Conservation (phyloP, 306 rosid genomes). For the Dalbergia cochinchinensis region DNA sequence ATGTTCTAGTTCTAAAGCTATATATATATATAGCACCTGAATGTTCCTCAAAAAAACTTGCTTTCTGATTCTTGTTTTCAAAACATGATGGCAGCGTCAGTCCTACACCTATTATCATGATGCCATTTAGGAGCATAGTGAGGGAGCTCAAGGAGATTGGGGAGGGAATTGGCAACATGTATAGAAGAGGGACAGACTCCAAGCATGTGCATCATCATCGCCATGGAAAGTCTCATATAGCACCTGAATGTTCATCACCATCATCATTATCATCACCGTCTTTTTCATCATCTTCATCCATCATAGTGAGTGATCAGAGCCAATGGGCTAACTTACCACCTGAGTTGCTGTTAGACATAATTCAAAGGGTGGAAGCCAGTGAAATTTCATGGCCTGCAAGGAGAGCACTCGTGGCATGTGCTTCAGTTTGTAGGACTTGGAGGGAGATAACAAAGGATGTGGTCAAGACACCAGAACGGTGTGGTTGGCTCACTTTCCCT, state of each 20-base stretch:
- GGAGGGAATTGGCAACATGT: conserved; percentile 63
- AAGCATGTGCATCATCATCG: conserved; percentile 52
- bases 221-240: conserved; percentile 79
- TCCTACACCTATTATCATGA: conserved; percentile 44
- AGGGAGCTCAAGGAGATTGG: conserved; percentile 69
- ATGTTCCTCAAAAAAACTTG: neutral
- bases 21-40: no score
- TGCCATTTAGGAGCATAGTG: conserved; percentile 66
- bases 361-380: conserved; percentile 83
- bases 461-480: conserved; percentile 85
- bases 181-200: conserved; percentile 57
- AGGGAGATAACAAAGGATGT: conserved; percentile 76
- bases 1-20: neutral
- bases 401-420: conserved; percentile 80
- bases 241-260: conserved; percentile 68
- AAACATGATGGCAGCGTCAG: conserved; percentile 32
- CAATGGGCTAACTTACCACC: conserved; percentile 84
- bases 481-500: conserved; percentile 85
- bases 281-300: conserved; percentile 27
- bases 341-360: conserved; percentile 85
- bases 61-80: conserved; percentile 16
- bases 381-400: conserved; percentile 88
- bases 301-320: conserved; percentile 48
- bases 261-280: conserved; percentile 29
- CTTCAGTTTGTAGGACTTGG: conserved; percentile 91